Conservation (phyloP, 768 basidiomycete species). For the Hygrophoropsis aurantiaca region DNA sequence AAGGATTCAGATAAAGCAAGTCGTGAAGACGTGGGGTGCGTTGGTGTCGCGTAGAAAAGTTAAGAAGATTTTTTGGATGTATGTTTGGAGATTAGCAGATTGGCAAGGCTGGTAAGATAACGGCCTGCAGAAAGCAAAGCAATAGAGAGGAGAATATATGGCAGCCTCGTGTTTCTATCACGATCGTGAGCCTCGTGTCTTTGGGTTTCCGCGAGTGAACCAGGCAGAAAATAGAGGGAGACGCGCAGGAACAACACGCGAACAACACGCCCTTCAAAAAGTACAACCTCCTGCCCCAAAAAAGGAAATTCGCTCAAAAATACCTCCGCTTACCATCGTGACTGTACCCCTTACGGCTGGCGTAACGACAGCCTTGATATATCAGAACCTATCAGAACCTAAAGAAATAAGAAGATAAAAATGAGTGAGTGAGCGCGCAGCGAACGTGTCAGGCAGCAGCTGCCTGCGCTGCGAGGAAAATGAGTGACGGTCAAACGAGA, state of each 20-base stretch:
- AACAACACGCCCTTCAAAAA: constrained; percentile 29
- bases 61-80: constrained; percentile 17
- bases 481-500: not conserved
- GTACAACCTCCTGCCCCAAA: constrained; percentile 28
- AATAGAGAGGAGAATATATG: constrained; percentile 27
- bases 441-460: constrained; percentile 4
- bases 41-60: constrained; percentile 33
- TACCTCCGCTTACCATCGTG: constrained; percentile 26
- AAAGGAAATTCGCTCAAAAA: constrained; percentile 23
- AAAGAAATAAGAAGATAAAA: not conserved
- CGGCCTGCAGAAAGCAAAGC: constrained; percentile 10
- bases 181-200: constrained; percentile 48
- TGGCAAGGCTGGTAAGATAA: constrained; percentile 17
- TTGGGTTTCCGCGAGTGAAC: constrained; percentile 40
- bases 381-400: constrained; percentile 1
- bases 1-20: constrained; percentile 24
- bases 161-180: constrained; percentile 46
- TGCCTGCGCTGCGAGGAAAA: constrained; percentile 10
- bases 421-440: constrained; percentile 11
- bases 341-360: constrained; percentile 12
- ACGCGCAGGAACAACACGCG: constrained; percentile 25
- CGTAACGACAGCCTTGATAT: not conserved
- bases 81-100: constrained; percentile 18
- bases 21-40: constrained; percentile 26
- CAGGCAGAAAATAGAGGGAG: constrained; percentile 20